Base-by-base conservation (phyloP, 495 filamentous ascomycete species). In the Chaetomium cochliodes region DNA sequence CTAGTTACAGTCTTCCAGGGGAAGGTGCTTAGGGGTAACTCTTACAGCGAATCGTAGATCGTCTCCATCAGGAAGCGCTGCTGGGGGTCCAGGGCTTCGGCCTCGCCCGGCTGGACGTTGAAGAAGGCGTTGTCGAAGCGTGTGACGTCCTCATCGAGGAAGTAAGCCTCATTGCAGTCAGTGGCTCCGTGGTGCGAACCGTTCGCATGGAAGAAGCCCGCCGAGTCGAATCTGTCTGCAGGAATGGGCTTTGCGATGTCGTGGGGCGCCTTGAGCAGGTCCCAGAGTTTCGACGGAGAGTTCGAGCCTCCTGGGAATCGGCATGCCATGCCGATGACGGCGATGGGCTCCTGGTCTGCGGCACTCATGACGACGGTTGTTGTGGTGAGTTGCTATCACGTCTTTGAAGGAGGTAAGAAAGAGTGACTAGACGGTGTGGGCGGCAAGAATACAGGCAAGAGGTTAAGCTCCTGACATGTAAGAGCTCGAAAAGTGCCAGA, bases 151-250 rank as follows among this genome's bases (percentile, higher is more conserved):
- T 67, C 65, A 3, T 65, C 70, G 11, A 72, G 87, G 76, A 90
- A 92, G 75, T 90, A 91, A 7, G 90, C 88, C 47, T 88, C 44
- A 90, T 25, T 46, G 49, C 26, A 69, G 37, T 72, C 67, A 50
- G 55, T 47, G 26, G 58, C 53, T n/a, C 68, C 80, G 82, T 58
- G 88, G 85, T 65, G 64, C 20, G 65, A 22, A 15, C 41, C 50
- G 53, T 73, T 64, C 2, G 82, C 83, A 64, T 92, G 89, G 33
- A 67, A 69, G 44, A 65, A 71, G 12, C 41, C 61, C 13, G 50
- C 54, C 4, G 57, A 16, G 52, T 62, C 58, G 54, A 68, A 73
- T 1, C 71, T 58, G 5, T 39, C 23, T 12, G 4, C 25, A 2
- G 66, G 62, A 13, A 73, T 58, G 11, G 62, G 8, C 5, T 16